Evolutionary conservation across 495 filamentous ascomycete genomes (phyloP).

Genomic region (Chaetomium tenue): DNA sequence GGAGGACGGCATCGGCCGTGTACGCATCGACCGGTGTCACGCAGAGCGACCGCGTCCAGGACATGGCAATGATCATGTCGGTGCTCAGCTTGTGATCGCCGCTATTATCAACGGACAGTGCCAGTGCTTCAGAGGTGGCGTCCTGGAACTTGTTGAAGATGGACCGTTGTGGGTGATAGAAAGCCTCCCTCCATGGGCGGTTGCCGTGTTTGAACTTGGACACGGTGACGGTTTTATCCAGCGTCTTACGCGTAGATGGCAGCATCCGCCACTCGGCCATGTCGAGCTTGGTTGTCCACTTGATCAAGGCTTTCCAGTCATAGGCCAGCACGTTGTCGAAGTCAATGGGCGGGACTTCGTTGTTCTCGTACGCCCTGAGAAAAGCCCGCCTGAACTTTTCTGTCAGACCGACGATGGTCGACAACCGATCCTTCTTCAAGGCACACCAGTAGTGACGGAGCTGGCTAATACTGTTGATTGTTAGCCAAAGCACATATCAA

Average conservation of each 20-base stretch:
- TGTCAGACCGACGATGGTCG: constrained; percentile 66
- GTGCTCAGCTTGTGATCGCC: neutral
- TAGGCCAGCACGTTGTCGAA: constrained; percentile 68
- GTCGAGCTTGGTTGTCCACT: constrained; percentile 59
- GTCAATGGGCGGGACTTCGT: constrained; percentile 66
- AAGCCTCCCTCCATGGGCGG: constrained; percentile 50
- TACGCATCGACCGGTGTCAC: constrained; percentile 39
- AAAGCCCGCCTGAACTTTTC: constrained; percentile 75
- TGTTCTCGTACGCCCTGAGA: constrained; percentile 69
- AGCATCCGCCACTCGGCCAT: constrained; percentile 39
- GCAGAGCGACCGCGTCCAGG: constrained; percentile 38
- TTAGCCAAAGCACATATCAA: neutral
- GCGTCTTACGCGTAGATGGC: constrained; percentile 37
- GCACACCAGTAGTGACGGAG: constrained; percentile 61
- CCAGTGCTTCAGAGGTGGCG: constrained; percentile 37
- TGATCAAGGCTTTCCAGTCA: constrained; percentile 71
- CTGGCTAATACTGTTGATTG: constrained; percentile 39
- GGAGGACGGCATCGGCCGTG: constrained; percentile 37
- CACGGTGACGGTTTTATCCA: constrained; percentile 36
- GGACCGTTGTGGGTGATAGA: constrained; percentile 42
- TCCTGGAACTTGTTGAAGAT: constrained; percentile 49
- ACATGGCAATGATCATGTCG: constrained; percentile 32
- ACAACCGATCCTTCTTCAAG: constrained; percentile 57
- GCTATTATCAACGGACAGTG: constrained; percentile 24
- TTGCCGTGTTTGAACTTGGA: constrained; percentile 36